Percentiles rank a stretch among this genome's conserved stretches.
Evolutionary conservation across 495 filamentous ascomycete species (phyloP).

Genomic region (Xanthoparmelia taractica): DNA sequence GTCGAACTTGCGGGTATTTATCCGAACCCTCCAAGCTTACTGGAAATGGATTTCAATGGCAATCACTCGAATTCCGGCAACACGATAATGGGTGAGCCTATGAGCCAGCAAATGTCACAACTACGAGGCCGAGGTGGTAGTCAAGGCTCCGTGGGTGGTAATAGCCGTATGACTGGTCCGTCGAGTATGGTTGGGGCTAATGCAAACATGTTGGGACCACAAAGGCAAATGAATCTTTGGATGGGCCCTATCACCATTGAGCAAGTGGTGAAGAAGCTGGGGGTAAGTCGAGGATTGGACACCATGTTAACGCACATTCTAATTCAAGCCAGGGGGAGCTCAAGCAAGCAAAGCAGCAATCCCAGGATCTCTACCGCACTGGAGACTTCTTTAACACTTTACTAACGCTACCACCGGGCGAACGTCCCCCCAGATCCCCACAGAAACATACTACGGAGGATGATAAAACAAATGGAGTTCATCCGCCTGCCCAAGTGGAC

Average conservation of each 20-base stretch:
- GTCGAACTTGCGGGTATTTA: constrained; percentile 89
- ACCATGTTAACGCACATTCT: background rate
- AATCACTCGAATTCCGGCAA: constrained; percentile 64
- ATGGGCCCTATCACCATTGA: constrained; percentile 85
- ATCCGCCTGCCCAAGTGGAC: constrained; percentile 49
- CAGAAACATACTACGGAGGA: constrained; percentile 36
- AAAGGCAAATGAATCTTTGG: constrained; percentile 70
- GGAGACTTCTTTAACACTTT: constrained; percentile 71
- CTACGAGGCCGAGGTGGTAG: constrained; percentile 67
- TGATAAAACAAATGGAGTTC: constrained; percentile 39
- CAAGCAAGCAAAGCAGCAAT: constrained; percentile 77
- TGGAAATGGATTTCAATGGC: constrained; percentile 87
- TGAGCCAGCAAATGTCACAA: constrained; percentile 48
- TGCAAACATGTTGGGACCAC: constrained; percentile 53
- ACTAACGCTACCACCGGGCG: constrained; percentile 62
- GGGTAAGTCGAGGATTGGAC: constrained; percentile 50
- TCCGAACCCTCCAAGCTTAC: constrained; percentile 53
- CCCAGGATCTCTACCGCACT: constrained; percentile 73
- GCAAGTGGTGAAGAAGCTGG: constrained; percentile 86
- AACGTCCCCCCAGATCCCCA: constrained; percentile 44
- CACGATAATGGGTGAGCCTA: constrained; percentile 55
- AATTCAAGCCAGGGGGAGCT: constrained; percentile 60
- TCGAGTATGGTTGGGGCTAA: constrained; percentile 52
- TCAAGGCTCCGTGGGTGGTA: constrained; percentile 57
- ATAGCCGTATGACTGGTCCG: constrained; percentile 35